These are phyloP conservation scores for Parastagonospora nodorum DNA, from an alignment of 2,329 filamentous ascomycete genomes.

Conservation along the genomic window DNA sequence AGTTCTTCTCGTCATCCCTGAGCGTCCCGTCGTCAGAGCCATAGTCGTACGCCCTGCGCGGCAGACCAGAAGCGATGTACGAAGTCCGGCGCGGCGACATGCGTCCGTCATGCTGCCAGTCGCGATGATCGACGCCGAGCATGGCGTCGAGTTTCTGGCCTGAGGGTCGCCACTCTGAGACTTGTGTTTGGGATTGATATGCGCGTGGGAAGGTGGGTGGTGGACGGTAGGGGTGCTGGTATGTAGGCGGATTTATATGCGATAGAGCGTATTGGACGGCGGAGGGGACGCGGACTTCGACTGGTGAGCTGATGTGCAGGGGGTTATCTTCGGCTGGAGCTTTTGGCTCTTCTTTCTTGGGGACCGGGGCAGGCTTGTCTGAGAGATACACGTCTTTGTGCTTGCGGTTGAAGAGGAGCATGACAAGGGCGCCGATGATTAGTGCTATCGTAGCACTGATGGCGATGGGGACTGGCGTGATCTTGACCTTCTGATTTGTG, in stretches of 20 bases:
- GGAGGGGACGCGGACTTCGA: neutral
- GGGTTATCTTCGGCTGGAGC: neutral
- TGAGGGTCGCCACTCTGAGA: neutral
- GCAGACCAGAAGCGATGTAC: neutral
- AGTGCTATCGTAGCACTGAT: conserved; percentile 1
- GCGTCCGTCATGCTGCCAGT: too few species aligned
- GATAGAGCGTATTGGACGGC: too few species aligned
- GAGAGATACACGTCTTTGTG: neutral
- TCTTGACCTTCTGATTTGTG: neutral
- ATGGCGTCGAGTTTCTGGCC: neutral
- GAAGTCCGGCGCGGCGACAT: too few species aligned
- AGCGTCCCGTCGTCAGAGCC: neutral
- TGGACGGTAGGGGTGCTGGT: neutral
- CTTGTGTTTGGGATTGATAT: neutral
- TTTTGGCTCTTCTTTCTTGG: neutral
- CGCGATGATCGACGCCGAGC: neutral
- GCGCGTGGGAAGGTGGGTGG: neutral
- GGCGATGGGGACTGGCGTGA: conserved; percentile 2
- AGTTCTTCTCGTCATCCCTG: neutral
- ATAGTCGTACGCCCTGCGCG: neutral
- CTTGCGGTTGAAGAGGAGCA: neutral
- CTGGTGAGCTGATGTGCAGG: neutral
- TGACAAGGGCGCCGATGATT: neutral
- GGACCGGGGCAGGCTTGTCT: neutral
- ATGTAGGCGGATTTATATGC: too few species aligned